phyloP scores from a whole-genome alignment of 2,329 filamentous ascomycete species.

The Lecanoromycetidae sp. region DNA sequence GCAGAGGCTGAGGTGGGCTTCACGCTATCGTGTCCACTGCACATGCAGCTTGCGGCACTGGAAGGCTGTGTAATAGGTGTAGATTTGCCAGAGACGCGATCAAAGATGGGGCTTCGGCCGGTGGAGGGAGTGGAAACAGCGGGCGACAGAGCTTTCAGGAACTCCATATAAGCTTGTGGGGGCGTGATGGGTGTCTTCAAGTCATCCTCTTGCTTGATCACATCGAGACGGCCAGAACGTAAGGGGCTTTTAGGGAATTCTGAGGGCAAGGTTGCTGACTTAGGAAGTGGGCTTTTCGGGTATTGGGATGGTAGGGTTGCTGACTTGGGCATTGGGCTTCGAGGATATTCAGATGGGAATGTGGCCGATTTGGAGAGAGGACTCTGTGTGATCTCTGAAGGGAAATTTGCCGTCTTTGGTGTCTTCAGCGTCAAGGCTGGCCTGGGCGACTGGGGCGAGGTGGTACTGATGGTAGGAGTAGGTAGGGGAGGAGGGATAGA shows the following conservation, averaged over 20 bases:
- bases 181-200: constrained; percentile 81
- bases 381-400: constrained; percentile 51
- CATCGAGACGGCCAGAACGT: constrained; percentile 45
- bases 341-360: no score
- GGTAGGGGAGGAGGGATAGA: background rate
- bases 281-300: constrained; percentile 56
- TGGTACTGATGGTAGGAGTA: constrained; percentile 7
- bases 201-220: constrained; percentile 58
- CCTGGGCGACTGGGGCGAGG: constrained; percentile 21
- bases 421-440: constrained; percentile 33
- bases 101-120: constrained; percentile 36
- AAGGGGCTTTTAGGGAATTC: constrained; percentile 56
- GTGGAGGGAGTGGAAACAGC: constrained; percentile 58
- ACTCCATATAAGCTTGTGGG: constrained; percentile 80
- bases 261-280: constrained; percentile 36
- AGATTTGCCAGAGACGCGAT: constrained; percentile 23
- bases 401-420: constrained; percentile 33
- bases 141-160: constrained; percentile 68
- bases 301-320: constrained; percentile 42
- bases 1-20: constrained; percentile 47
- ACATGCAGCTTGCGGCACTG: constrained; percentile 28
- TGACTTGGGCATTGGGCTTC: constrained; percentile 28
- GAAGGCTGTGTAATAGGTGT: constrained; percentile 29
- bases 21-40: constrained; percentile 43
- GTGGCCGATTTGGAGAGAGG: no score